Evolutionary conservation across 192 early-diverging fungal genomes (phyloP), one percentile per base, ranked within the genome.

Genomic region (Entomortierella parvispora): DNA sequence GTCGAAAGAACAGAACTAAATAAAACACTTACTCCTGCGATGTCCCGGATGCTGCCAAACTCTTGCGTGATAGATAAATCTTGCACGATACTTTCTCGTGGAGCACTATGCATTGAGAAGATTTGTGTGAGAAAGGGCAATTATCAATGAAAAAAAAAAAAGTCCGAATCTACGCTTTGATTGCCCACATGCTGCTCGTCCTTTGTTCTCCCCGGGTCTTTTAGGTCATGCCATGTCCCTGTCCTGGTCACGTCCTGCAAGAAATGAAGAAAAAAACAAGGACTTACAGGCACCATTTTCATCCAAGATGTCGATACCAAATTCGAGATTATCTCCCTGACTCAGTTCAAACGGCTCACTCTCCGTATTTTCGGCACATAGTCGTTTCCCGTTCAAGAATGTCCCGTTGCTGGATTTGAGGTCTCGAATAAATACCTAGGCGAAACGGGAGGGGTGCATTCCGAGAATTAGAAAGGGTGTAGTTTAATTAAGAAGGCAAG

Each of bases 321-420:
- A 94, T 46, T 94, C 93, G 3, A 95, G 69, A 44, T 70, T 46
- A 54, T 91, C 92, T 37, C 84, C 86, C 25, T 85, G 71, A 44
- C 82, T 81, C 51, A 95, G 62, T 60, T 90, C 85, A 42, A 82
- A 58, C 0, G 90, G 84, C 3, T 63, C 83, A 66, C 87, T 88
- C 63, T 88, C 85, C 20, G 80, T 67, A 50, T 84, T 82, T 69
- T 94, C 93, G 4, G 87, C 85, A 37, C 86, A 88, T 22, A 95
- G 72, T 51, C 93, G 77, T 17, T 81, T 74, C 15, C 85, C 88
- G 68, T 95, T 93, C 23, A 95, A 59, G 71, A 94, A 95, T 0
- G 93, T 95, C 17, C 93, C 93, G 66, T 95, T 95, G 61, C 86
- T 89, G 2, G 91, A 93, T 62, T 89, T 89, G 20, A 90, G 82